Percentiles rank a stretch among this genome's conserved stretches.
phyloP scores from a whole-genome alignment of 1,139 yeast species.

The Saccharomyces hybrid region DNA sequence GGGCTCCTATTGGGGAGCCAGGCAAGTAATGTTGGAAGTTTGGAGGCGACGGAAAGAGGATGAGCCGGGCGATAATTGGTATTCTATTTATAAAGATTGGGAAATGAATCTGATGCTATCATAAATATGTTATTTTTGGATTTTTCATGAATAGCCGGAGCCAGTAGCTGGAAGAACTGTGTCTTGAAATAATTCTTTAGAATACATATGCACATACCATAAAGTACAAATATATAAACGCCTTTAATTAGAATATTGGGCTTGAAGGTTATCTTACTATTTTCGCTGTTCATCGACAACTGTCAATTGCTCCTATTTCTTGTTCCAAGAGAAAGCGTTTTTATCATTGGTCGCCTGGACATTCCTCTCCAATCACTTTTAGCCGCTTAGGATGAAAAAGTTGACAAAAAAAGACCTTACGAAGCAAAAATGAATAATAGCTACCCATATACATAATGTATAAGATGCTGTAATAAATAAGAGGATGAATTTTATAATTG shows the following conservation, averaged over 20 bases:
- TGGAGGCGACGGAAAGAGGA: slow-evolving; percentile 67
- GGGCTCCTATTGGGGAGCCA: slow-evolving; percentile 82
- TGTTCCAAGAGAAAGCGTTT: too few species aligned
- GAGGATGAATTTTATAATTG: not conserved
- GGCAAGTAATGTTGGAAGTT: slow-evolving; percentile 78
- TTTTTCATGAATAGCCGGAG: not conserved
- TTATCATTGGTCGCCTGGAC: too few species aligned
- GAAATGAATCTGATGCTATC: slow-evolving; percentile 71
- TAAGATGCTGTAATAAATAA: not conserved
- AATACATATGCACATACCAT: not conserved
- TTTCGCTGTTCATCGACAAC: not conserved
- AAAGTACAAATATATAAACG: too few species aligned
- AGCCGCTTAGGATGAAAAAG: too few species aligned
- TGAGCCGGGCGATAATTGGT: slow-evolving; percentile 63
- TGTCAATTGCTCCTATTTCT: not conserved
- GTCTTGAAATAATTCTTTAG: not conserved
- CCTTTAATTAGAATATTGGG: not conserved
- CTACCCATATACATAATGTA: not conserved
- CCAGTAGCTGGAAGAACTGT: not conserved
- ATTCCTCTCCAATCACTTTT: too few species aligned
- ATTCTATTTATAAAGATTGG: slow-evolving; percentile 74
- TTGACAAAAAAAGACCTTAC: not conserved
- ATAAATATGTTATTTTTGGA: slow-evolving; percentile 2
- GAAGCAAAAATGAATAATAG: not conserved
- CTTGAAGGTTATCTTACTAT: not conserved